phyloP scores from a whole-genome alignment of 1,284 basidiomycete species.

The Kwoniella shivajii region DNA sequence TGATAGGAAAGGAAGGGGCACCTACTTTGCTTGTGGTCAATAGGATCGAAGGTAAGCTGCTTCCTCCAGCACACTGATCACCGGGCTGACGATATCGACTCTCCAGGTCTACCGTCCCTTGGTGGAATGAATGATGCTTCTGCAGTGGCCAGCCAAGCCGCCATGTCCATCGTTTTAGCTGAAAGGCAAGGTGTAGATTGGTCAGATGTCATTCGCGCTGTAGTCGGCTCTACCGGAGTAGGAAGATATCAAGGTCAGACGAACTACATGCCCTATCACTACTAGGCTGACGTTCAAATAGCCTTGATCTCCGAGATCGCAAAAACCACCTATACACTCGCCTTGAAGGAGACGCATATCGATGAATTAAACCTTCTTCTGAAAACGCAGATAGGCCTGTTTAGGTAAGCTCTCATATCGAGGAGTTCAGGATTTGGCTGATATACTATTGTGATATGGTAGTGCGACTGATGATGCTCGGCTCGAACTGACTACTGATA shows the following conservation, averaged over 20 bases:
- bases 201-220: conserved; percentile 41
- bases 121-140: not conserved
- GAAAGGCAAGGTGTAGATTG: conserved; percentile 37
- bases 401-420: conserved; percentile 18
- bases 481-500: conserved; percentile 28
- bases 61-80: not conserved
- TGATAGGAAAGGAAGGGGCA: conserved; percentile 14
- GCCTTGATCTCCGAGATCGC: conserved; percentile 17
- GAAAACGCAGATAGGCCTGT: conserved; percentile 38
- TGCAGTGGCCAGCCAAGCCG: conserved; percentile 22
- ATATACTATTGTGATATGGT: not conserved
- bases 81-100: not conserved
- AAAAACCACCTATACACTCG: not conserved
- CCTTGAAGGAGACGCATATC: conserved; percentile 13
- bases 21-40: conserved; percentile 16
- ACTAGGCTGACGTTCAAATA: too few relatives aligned
- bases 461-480: conserved; percentile 27
- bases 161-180: conserved; percentile 28
- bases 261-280: too few relatives aligned
- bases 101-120: conserved; percentile 3
- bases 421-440: not conserved
- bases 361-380: conserved; percentile 28
- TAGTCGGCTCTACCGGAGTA: conserved; percentile 12
- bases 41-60: conserved; percentile 14
- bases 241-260: conserved; percentile 19